Conservation (phyloP, 2,329 filamentous ascomycete genomes). For the Fusarium setosum region DNA sequence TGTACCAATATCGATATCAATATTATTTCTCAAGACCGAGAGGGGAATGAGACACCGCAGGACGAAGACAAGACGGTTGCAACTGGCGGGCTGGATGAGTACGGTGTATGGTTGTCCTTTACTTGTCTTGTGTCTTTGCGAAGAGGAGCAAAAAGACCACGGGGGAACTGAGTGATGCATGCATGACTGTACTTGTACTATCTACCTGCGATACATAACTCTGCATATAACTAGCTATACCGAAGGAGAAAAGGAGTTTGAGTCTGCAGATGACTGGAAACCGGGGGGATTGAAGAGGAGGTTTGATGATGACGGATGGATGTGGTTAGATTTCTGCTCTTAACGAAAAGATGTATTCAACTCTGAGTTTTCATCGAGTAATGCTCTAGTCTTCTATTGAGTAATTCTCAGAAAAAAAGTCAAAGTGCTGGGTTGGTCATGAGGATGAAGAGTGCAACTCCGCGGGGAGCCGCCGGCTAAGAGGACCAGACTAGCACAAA, state of each 20-base stretch:
- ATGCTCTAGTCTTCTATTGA: conserved; percentile 7
- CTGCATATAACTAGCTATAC: conserved; percentile 15
- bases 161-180: conserved; percentile 29
- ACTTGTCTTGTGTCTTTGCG: conserved; percentile 21
- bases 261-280: background rate
- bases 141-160: conserved; percentile 6
- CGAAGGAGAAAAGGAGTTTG: background rate
- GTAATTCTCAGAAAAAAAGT: conserved; percentile 4
- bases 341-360: conserved; percentile 5
- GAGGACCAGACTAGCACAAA: background rate
- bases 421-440: conserved; percentile 1
- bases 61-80: background rate
- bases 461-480: conserved; percentile 1
- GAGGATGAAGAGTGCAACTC: conserved; percentile 9
- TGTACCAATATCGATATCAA: conserved; percentile 37
- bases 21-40: conserved; percentile 18
- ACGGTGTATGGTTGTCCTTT: conserved; percentile 31
- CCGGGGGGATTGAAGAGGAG: background rate
- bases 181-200: conserved; percentile 38
- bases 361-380: conserved; percentile 30
- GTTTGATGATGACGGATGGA: background rate
- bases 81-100: conserved; percentile 4
- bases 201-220: conserved; percentile 15
- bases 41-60: conserved; percentile 1
- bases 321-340: conserved; percentile 20